Evolutionary conservation across 163 green algal genomes (phyloP), one percentile per base, ranked within the genome.

Genomic region (Scenedesmus sp.): DNA sequence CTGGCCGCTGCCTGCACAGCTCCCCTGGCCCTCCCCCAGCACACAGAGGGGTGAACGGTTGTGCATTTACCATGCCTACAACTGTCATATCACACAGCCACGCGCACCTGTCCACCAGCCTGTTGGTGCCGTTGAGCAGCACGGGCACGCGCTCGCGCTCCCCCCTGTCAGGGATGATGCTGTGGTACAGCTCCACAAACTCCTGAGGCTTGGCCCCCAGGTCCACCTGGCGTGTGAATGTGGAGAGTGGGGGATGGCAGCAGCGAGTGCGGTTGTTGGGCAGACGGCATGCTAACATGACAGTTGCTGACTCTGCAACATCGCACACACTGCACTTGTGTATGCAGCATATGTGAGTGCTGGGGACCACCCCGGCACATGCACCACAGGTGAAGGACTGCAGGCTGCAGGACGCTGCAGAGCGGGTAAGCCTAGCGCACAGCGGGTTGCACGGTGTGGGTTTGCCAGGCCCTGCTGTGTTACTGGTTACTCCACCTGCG

Each of bases 131-230:
- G 60, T 91, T 77, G 4, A 93, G 76, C 56, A 93, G 84, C 84
- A 93, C 62, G 46, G 90, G 90, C 90, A 90, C 90, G 52, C 84
- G 57, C 73, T 93, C 90, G 5, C 59, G 46, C 9, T 74, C 84
- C 15, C 87, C 84, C 57, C 67, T 87, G 84, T 90, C 82, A 13
- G 90, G 84, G 9, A 93, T 93, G 84, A 93, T 86, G 83, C 54
- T 55, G 70, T 93, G 90, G 82, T 93, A 93, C 13, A 93, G 84
- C 70, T 93, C 90, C 2, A 74, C 55, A 66, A 93, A 93, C 13
- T 93, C 90, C 20, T 57, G 46, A 1, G 90, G 84, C 90, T 93
- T 93, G 34, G 81, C 70, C 56, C 57, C 34, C 34, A 93, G 52
- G 55, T 93, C 85, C n/a, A 93, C 90, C 89, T 92, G 73, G 56